Evolutionary conservation across 2,329 filamentous ascomycete species (phyloP).

Genomic region (Bretziella fagacearum): DNA sequence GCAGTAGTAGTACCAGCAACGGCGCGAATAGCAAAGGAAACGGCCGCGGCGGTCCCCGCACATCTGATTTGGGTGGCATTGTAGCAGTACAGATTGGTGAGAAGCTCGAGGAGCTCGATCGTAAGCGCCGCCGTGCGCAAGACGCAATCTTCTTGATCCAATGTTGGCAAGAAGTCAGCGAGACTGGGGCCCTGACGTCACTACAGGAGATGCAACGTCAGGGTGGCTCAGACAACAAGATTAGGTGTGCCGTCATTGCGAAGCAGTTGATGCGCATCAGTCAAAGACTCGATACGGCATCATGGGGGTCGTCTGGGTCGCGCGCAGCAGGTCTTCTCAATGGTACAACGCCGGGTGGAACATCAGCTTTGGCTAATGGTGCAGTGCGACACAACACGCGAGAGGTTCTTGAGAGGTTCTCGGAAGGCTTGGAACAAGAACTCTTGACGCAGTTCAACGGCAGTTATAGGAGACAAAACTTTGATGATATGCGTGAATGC

Average conservation of each 20-base stretch:
- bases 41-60: slow-evolving; percentile 25
- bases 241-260: slow-evolving; percentile 84
- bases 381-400: slow-evolving; percentile 48
- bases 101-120: slow-evolving; percentile 81
- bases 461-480: slow-evolving; percentile 87
- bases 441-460: slow-evolving; percentile 92
- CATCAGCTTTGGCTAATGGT: slow-evolving; percentile 21
- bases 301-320: slow-evolving; percentile 53
- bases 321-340: slow-evolving; percentile 33
- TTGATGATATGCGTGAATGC: slow-evolving; percentile 96
- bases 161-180: slow-evolving; percentile 91
- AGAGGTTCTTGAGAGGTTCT: slow-evolving; percentile 90
- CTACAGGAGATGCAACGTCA: slow-evolving; percentile 76
- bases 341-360: slow-evolving; percentile 21
- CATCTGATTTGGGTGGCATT: slow-evolving; percentile 28
- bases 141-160: slow-evolving; percentile 92
- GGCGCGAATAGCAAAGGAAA: slow-evolving; percentile 21
- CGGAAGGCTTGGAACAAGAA: slow-evolving; percentile 89
- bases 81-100: slow-evolving; percentile 90
- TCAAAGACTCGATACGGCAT: slow-evolving; percentile 65
- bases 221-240: slow-evolving; percentile 77
- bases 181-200: slow-evolving; percentile 70
- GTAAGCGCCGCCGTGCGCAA: slow-evolving; percentile 73
- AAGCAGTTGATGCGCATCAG: slow-evolving; percentile 89
- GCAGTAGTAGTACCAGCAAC: slow-evolving; percentile 29